Percentiles rank a stretch among this genome's conserved stretches.
These are phyloP conservation scores for Stephania cephalantha DNA, from an alignment of 164 flowering plant genomes.

Conservation along the genomic window DNA sequence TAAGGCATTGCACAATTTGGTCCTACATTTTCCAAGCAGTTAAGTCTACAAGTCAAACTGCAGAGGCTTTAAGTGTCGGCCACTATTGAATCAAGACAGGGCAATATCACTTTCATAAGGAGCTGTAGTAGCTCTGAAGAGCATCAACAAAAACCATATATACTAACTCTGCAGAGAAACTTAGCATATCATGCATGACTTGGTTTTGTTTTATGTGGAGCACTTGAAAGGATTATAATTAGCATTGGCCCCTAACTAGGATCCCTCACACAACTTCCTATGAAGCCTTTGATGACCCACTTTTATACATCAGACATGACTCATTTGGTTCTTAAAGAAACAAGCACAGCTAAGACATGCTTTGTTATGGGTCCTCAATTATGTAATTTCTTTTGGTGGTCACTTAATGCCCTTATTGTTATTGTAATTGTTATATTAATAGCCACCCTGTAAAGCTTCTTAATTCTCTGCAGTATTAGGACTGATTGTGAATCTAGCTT, in stretches of 20 bases:
- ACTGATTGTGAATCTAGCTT: constrained; percentile 1
- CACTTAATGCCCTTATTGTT: not conserved
- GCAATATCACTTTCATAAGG: constrained; percentile 12
- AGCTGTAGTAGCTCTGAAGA: not conserved
- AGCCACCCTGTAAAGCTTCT: constrained; percentile 6
- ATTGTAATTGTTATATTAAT: not conserved
- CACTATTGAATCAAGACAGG: not conserved
- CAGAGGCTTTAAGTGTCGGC: constrained; percentile 2
- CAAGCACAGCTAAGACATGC: constrained; percentile 2
- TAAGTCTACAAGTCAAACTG: not conserved
- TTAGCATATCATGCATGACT: not conserved
- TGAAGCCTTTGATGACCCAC: constrained; percentile 3
- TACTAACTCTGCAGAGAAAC: not conserved
- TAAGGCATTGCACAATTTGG: not conserved
- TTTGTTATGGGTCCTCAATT: not conserved
- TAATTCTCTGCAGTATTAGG: not conserved
- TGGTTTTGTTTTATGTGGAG: constrained; percentile 10
- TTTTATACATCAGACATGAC: not conserved
- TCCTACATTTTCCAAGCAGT: not conserved
- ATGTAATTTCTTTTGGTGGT: not conserved
- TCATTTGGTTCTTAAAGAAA: constrained; percentile 3
- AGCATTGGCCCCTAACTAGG: constrained; percentile 1
- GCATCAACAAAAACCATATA: constrained; percentile 2
- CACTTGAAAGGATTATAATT: not conserved
- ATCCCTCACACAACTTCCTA: not conserved